Conservation (phyloP, 768 basidiomycete genomes). For the Kwoniella dendrophila region DNA sequence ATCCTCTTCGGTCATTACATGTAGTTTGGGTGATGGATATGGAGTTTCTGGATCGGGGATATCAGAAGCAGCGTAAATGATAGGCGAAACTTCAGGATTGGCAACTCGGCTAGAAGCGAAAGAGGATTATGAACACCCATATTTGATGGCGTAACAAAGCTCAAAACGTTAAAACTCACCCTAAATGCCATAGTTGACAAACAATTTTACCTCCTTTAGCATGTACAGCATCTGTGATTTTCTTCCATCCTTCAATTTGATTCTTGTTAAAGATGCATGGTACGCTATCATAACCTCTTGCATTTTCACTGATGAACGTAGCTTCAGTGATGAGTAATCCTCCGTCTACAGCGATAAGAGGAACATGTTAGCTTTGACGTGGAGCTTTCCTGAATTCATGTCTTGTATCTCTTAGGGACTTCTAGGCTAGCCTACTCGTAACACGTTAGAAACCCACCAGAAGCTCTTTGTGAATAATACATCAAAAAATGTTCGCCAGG, state of each 20-base stretch:
- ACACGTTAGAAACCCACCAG: conserved; percentile 7
- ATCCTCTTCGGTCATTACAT: conserved; percentile 56
- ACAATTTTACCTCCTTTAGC: conserved; percentile 62
- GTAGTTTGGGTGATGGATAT: conserved; percentile 18
- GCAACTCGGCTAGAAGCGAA: conserved; percentile 28
- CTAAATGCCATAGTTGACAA: conserved; percentile 66
- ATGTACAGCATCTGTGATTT: conserved; percentile 66
- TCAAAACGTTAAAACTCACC: conserved; percentile 35
- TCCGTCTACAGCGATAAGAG: conserved; percentile 14
- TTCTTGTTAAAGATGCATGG: conserved; percentile 42
- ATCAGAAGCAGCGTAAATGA: conserved; percentile 19
- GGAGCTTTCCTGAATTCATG: not conserved
- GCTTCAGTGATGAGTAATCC: conserved; percentile 51
- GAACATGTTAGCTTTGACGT: not conserved
- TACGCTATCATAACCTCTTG: conserved; percentile 21
- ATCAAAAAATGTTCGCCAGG: conserved; percentile 33
- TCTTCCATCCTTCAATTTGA: conserved; percentile 65
- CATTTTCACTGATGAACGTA: conserved; percentile 26
- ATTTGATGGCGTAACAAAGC: not conserved
- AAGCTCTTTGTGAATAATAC: conserved; percentile 52
- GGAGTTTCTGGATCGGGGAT: conserved; percentile 15
- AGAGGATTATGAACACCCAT: not conserved
- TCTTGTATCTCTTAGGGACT: no score
- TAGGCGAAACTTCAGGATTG: conserved; percentile 3
- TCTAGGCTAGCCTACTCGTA: no score